Evolutionary conservation across 2,329 filamentous ascomycete genomes (phyloP), one percentile per base, ranked within the genome.

Genomic region (Leptographium galeiforme): DNA sequence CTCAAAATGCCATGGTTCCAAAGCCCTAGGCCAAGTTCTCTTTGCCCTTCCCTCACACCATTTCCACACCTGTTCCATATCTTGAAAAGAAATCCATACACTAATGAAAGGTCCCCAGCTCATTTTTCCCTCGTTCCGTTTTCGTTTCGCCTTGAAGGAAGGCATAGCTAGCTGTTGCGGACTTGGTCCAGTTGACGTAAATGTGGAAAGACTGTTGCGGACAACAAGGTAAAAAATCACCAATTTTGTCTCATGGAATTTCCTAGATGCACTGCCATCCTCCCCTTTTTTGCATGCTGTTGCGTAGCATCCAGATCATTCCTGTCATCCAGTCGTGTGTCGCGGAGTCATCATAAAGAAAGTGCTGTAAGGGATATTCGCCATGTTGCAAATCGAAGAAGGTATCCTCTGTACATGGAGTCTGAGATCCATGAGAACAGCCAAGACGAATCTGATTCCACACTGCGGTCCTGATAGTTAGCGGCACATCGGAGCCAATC

Each of bases 1-100:
- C 50, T 50, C 18, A 25, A 25, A 38, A 52, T 55, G 46, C 45
- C 53, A 52, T 51, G 18, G 19, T 54, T 39, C 50, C 44, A 19
- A 10, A 47, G 13, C 25, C 50, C 53, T 18, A 19, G 39, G 45
- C 45, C 53, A 40, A 40, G 32, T 54, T 41, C 16, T 34, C 47
- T 25, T 46, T 36, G 13, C 30, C 36, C 25, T 34, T 40, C 14
- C 33, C 30, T 40, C 25, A 34, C n/a, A 13, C 11, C 33, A 6
- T 46, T 13, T 18, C 30, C 40, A 6, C 25, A 2, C 5, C 25
- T 25, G 25, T 25, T 25, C 25, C 25, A 3, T 2, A 25, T 25
- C 25, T 25, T 25, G 25, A 25, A 25, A 25, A 25, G 25, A 25
- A 25, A 25, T 25, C 25, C 25, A 25, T 5, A 25, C 25, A 25